Base-by-base conservation (phyloP, 768 basidiomycete genomes). In the Mrakia hoshinonis region DNA sequence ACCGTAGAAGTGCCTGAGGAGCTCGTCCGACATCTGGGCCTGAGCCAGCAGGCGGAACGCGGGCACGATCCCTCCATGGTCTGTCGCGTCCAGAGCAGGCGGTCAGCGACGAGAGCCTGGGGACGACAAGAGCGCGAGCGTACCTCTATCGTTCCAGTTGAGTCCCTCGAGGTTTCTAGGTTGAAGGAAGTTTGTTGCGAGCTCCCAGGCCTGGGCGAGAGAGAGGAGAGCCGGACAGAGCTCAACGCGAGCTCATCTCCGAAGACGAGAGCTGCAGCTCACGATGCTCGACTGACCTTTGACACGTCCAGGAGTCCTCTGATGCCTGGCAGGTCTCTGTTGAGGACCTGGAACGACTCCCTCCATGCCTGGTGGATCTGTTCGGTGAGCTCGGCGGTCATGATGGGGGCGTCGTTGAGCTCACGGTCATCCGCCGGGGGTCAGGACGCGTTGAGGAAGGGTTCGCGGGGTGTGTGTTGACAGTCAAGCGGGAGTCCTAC, bases 81-180 rank as follows among this genome's bases (percentile, higher is more conserved):
- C 70, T 72, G 55, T 34, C 24, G 31, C 26, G 48, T 6, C 12
- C 7, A 5, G 43, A 64, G 29, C 4, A 55, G 36, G 58, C 26
- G 24, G 13, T 43, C 20, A 47, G 64, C 24, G n/a, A n/a, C n/a
- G n/a, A 29, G 22, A 31, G 36, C 39, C 39, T 38, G 4, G 12
- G 26, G 70, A 29, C 26, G 24, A 1, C 15, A 26, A 0, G 12
- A 62, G 51, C 3, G 49, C 12, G 10, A 52, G 48, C 12, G 68
- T 88, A 89, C 80, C 89, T 84, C 74, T 87, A 90, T 52, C 84
- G 81, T 18, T 77, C 74, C 84, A 91, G 52, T 68, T 86, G 74
- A 83, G 83, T 31, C 77, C 77, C 22, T 82, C 75, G 31, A 91
- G 85, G 63, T 92, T 52, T 22, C 72, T 48, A 7, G 72, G 72